These are phyloP conservation scores for Brassica hybrid DNA, from an alignment of 441 rosid genomes.

Conservation along the genomic window DNA sequence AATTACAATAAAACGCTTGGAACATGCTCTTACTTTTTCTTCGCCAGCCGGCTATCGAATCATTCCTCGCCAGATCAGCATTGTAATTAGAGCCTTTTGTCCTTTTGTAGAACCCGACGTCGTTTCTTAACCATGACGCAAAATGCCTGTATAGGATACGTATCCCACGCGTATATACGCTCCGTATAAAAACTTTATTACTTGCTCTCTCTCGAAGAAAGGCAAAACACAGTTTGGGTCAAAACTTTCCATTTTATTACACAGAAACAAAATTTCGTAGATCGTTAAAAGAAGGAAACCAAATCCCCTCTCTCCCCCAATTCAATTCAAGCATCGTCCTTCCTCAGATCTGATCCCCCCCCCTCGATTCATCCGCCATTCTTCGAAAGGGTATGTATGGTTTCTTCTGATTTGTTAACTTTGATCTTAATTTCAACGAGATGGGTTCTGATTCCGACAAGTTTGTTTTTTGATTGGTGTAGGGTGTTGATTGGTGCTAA, in stretches of 20 bases:
- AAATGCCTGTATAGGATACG: conserved; percentile 1
- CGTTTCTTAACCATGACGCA: conserved; percentile 16
- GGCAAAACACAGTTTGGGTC: conserved; percentile 23
- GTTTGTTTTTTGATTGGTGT: background rate
- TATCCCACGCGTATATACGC: conserved; percentile 20
- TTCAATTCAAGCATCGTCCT: conserved; percentile 17
- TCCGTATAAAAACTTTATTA: conserved; percentile 23
- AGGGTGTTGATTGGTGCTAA: conserved; percentile 40
- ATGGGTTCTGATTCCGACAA: background rate
- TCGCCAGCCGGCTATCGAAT: conserved; percentile 33
- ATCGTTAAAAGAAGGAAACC: background rate
- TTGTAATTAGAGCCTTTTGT: conserved; percentile 29
- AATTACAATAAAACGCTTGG: conserved; percentile 6
- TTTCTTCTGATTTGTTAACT: background rate
- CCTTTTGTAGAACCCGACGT: conserved; percentile 40
- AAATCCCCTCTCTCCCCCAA: background rate
- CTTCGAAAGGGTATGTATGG: conserved; percentile 24
- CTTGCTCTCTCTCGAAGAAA: conserved; percentile 11
- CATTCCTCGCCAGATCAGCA: conserved; percentile 25
- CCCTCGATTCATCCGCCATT: conserved; percentile 53
- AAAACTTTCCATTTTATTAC: background rate
- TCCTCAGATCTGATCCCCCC: conserved; percentile 18
- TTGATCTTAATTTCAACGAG: background rate
- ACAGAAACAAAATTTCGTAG: background rate
- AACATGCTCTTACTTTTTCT: conserved; percentile 33